phyloP scores from a whole-genome alignment of 2,329 filamentous ascomycete species.

The Aspergillus alliaceus region DNA sequence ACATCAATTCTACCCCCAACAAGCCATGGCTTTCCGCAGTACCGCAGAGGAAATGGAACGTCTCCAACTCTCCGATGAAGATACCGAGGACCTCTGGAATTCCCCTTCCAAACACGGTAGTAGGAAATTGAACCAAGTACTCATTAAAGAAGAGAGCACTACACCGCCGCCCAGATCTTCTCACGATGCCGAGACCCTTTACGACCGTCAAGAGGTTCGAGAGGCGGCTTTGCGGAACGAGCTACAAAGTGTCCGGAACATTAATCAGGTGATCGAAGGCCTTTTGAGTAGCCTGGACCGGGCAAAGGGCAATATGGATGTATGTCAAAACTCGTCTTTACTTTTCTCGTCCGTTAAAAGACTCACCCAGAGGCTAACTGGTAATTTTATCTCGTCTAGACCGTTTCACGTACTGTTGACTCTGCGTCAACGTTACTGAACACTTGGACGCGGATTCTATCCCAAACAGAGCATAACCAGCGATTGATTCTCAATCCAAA shows the following conservation, averaged over 20 bases:
- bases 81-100: constrained; percentile 59
- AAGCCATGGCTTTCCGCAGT: constrained; percentile 33
- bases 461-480: constrained; percentile 97
- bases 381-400: constrained; percentile 50
- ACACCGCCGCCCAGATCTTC: constrained; percentile 31
- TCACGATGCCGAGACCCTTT: constrained; percentile 53
- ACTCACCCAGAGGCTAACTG: neutral
- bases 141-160: constrained; percentile 39
- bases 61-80: constrained; percentile 55
- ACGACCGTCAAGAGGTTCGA: constrained; percentile 66
- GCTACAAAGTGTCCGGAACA: constrained; percentile 76
- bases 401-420: constrained; percentile 78
- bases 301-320: constrained; percentile 52
- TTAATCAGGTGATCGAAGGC: constrained; percentile 82
- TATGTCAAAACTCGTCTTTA: constrained; percentile 23
- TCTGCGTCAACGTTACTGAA: constrained; percentile 88
- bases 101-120: constrained; percentile 50
- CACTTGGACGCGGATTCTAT: constrained; percentile 93
- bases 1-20: no score
- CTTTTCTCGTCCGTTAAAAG: neutral
- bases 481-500: constrained; percentile 81
- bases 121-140: constrained; percentile 32
- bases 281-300: constrained; percentile 46
- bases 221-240: constrained; percentile 76
- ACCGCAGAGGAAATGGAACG: constrained; percentile 52